Base-by-base conservation (phyloP, 2,329 filamentous ascomycete genomes). In the Cladosporium sp. region DNA sequence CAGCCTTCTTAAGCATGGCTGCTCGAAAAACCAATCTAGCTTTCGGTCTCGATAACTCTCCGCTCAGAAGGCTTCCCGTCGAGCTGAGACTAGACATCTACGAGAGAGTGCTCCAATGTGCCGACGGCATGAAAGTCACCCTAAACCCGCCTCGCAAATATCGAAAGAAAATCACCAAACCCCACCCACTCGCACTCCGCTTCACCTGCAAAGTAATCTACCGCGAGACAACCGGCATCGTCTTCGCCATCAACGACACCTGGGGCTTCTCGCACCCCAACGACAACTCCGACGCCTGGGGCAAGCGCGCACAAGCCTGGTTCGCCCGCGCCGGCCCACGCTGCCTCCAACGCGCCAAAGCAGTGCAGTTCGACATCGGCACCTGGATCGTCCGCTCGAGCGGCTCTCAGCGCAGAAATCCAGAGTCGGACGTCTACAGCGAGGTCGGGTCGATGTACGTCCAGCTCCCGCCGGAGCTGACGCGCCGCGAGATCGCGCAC, bases 21-120 rank as follows among this genome's bases (percentile, higher is more conserved):
- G 22, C 22, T 28, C 22, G 22, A 7, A 28, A 3, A 3, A 5
- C 22, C 4, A 28, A 28, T 28, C 22, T 1, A 28, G 22, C 22
- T 28, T 28, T 28, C 22, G 22, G 22, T 28, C 22, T 49, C 35
- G 46, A 49, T n/a, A 18, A 32, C 3, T 50, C 40, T 8, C 38
- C 32, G 5, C 32, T 50, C 11, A 22, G 19, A 35, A 43, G 13
- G 9, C 37, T 57, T 9, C 55, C 55, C 3, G 8, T 54, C 19
- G 55, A 57, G 46, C 37, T 57, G 3, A 46, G 55, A n/a, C 31
- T 55, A 9, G 34, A 50, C 19, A 56, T 58, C 42, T 56, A 50
- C 43, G 51, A 54, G 18, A 28, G 38, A 33, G 37, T 54, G 3
- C 37, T 58, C 10, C 40, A 33, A 6, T 37, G 43, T 44, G 48